Evolutionary conservation across 2,329 filamentous ascomycete genomes (phyloP), one percentile per base, ranked within the genome.

Genomic region (Cladosporium sp.): DNA sequence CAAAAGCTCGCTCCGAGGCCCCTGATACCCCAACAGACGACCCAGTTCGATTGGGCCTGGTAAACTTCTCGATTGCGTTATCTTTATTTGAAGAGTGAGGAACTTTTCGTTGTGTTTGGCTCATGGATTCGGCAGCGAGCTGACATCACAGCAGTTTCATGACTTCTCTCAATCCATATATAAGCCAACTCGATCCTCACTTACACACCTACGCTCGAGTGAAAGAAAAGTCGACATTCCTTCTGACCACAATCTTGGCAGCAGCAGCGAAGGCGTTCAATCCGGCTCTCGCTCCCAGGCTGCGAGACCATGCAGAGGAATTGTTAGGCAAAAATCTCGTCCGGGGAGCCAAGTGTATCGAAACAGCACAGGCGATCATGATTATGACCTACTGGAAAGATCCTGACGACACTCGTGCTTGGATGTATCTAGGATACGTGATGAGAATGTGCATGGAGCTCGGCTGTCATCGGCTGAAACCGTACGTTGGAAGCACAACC

Each of bases 341-440:
- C 2, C 62, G 64, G 2, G 75, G 74, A 15, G 62, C 59, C 1
- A 76, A 76, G 47, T 77, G 74, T 0, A 64, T 68, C 1, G 75
- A 77, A 52, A 70, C 70, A 6, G 72, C 74, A 1, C 75, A 77
- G 59, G 74, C 71, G 0, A 72, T 76, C 8, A 63, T 74, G n/a
- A 63, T 75, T 8, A 58, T 74, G 5, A 77, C 75, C 1, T 76
- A 76, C 60, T 77, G 74, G 74, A 78, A 77, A 62, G 73, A 76
- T 40, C 73, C 74, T 2, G 70, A 73, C 7, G 75, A 78, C 59
- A 74, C 70, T 11, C 67, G 75, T 12, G 72, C 72, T 3, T 77
- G 75, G 74, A 66, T 74, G 17, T 66, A 72, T 1, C 63, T 77
- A 8, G 75, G 75, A 3, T 75, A 76, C 58, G 73, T 71, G 0